Evolutionary conservation across 495 filamentous ascomycete genomes (phyloP).

Genomic region (Aspergillus haitiensis): DNA sequence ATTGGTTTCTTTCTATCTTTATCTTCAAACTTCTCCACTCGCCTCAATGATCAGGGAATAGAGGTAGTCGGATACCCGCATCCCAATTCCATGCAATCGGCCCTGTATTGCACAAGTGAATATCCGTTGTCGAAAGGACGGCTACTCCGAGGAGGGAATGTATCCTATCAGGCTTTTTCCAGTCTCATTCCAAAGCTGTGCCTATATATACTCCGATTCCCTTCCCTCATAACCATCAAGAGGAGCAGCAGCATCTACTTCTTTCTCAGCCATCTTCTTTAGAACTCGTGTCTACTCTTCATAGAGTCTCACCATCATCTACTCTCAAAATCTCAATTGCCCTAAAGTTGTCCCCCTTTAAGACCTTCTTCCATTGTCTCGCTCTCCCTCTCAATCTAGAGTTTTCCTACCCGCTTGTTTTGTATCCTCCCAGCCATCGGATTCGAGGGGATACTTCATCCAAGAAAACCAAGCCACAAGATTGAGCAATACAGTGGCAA

Average conservation of each 20-base stretch:
- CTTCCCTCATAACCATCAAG: slow-evolving; percentile 19
- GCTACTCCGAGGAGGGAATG: slow-evolving; percentile 17
- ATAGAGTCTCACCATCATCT: neutral
- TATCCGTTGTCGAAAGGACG: slow-evolving; percentile 14
- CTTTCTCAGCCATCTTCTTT: neutral
- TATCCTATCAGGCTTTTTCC: slow-evolving; percentile 13
- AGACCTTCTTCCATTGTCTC: slow-evolving; percentile 9
- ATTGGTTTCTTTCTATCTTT: slow-evolving; percentile 10
- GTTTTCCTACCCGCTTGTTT: slow-evolving; percentile 1
- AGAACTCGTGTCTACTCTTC: neutral
- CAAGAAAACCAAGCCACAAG: too few relatives aligned
- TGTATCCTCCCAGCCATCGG: neutral
- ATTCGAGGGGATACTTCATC: slow-evolving; percentile 4
- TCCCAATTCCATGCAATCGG: slow-evolving; percentile 23
- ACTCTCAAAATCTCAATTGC: neutral
- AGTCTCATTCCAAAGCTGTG: slow-evolving; percentile 20
- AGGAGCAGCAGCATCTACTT: neutral
- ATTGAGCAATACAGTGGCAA: neutral
- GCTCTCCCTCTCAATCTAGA: slow-evolving; percentile 15
- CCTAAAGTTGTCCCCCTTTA: neutral
- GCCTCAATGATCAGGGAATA: slow-evolving; percentile 19
- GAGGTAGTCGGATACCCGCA: slow-evolving; percentile 27
- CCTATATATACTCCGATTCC: slow-evolving; percentile 32
- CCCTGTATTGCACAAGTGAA: slow-evolving; percentile 21
- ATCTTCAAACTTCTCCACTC: slow-evolving; percentile 19